These are phyloP conservation scores for Boletus reticuloceps DNA, from an alignment of 768 basidiomycete genomes.

Conservation along the genomic window DNA sequence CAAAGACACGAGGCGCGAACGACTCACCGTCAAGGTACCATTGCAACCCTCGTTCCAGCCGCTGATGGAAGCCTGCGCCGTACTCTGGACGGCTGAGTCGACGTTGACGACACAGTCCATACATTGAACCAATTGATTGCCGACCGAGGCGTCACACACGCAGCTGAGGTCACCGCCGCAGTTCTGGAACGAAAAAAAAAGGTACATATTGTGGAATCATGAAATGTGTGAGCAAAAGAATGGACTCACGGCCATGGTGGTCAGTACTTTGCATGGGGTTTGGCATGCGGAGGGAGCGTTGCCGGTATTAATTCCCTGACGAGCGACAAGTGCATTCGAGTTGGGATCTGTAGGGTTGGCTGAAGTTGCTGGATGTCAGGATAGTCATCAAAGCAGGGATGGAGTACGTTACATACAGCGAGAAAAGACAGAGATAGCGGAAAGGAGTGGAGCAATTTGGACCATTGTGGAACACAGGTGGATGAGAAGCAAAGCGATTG, in stretches of 20 bases:
- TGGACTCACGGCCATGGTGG: constrained; percentile 16
- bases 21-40: constrained; percentile 19
- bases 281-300: constrained; percentile 20
- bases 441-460: constrained; percentile 18
- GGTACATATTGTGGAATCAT: not conserved
- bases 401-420: constrained; percentile 7
- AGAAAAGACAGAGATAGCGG: constrained; percentile 4
- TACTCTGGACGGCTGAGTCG: not conserved
- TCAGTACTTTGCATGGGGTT: constrained; percentile 18
- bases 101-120: constrained; percentile 16
- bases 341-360: not conserved
- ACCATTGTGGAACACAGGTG: constrained; percentile 14
- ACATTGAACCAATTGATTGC: constrained; percentile 15
- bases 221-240: not conserved
- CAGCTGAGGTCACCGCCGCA: constrained; percentile 9
- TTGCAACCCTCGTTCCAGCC: constrained; percentile 18
- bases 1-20: not conserved
- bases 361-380: not conserved
- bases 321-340: constrained; percentile 14
- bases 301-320: constrained; percentile 13
- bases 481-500: not conserved
- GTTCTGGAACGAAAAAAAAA: not conserved
- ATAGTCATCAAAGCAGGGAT: not conserved
- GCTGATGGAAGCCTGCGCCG: constrained; percentile 8
- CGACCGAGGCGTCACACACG: constrained; percentile 11